These are phyloP conservation scores for Hericium erinaceus DNA, from an alignment of 768 basidiomycete species.

Conservation along the genomic window DNA sequence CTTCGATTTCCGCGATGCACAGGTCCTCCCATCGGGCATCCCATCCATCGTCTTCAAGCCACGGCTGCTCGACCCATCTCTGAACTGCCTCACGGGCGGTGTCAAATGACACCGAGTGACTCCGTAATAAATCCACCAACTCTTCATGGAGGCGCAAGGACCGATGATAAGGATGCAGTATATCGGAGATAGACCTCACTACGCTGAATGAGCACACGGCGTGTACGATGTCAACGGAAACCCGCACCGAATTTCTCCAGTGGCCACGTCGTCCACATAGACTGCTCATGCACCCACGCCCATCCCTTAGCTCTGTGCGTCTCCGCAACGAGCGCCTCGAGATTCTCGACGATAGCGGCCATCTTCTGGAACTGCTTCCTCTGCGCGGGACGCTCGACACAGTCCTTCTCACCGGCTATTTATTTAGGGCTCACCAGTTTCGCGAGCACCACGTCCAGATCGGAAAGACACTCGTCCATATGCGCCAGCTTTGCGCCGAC, in stretches of 20 bases:
- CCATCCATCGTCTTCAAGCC: slow-evolving; percentile 63
- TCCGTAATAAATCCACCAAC: slow-evolving; percentile 48
- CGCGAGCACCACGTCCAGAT: slow-evolving; percentile 44
- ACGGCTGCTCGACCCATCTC: slow-evolving; percentile 62
- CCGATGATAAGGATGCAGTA: slow-evolving; percentile 59
- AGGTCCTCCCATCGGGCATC: slow-evolving; percentile 68
- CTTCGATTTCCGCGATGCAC: slow-evolving; percentile 66
- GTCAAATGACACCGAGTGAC: slow-evolving; percentile 63
- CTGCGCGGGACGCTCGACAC: slow-evolving; percentile 26
- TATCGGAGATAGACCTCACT: slow-evolving; percentile 48
- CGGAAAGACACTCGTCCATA: slow-evolving; percentile 58
- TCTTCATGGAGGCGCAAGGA: slow-evolving; percentile 49
- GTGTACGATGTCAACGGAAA: neutral
- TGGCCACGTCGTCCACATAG: slow-evolving; percentile 78
- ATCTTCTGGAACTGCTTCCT: slow-evolving; percentile 65
- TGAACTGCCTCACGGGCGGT: slow-evolving; percentile 51
- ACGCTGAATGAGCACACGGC: neutral
- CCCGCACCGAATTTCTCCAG: slow-evolving; percentile 65
- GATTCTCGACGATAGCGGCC: slow-evolving; percentile 48
- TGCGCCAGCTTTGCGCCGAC: slow-evolving; percentile 55
- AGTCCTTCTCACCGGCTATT: neutral
- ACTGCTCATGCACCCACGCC: slow-evolving; percentile 60
- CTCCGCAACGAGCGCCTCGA: slow-evolving; percentile 58
- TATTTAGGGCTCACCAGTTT: slow-evolving; percentile 50
- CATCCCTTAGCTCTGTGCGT: slow-evolving; percentile 65